Conservation (phyloP, 1,284 basidiomycete genomes). For the Calocybe gambosa region DNA sequence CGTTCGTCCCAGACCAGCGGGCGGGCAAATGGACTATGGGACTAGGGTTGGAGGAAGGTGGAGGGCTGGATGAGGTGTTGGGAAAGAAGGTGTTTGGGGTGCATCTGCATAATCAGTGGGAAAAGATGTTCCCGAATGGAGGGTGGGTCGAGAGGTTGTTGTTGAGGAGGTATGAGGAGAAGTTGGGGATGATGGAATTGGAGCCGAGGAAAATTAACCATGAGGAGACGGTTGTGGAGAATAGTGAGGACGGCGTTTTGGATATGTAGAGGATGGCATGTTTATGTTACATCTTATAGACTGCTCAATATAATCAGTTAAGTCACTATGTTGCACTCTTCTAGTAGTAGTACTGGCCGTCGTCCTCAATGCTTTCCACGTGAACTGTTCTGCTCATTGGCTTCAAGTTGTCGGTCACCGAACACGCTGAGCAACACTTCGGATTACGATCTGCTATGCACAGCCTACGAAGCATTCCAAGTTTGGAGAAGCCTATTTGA, state of each 20-base stretch:
- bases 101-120: conserved; percentile 93
- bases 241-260: not conserved
- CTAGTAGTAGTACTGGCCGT: too few relatives aligned
- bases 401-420: too few relatives aligned
- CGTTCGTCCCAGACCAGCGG: conserved; percentile 63
- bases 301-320: conserved; percentile 11
- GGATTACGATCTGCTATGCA: too few relatives aligned
- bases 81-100: conserved; percentile 69
- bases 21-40: conserved; percentile 54
- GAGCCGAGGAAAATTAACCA: conserved; percentile 4
- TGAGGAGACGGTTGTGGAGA: conserved; percentile 1
- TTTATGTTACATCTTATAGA: conserved; percentile 12
- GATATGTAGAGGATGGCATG: not conserved
- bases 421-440: too few relatives aligned
- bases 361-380: too few relatives aligned
- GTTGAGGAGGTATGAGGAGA: conserved; percentile 54
- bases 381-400: too few relatives aligned
- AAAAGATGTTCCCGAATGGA: conserved; percentile 66
- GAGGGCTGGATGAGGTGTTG: conserved; percentile 63
- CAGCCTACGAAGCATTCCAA: too few relatives aligned
- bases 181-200: conserved; percentile 15
- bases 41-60: conserved; percentile 50
- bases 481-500: too few relatives aligned
- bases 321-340: too few relatives aligned
- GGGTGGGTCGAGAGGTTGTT: conserved; percentile 82